A percentile compares a stretch with the other conserved stretches of the same genome.
These are phyloP conservation scores for Exobasidium cylindrosporum DNA, from an alignment of 1,284 basidiomycete genomes.

Conservation along the genomic window DNA sequence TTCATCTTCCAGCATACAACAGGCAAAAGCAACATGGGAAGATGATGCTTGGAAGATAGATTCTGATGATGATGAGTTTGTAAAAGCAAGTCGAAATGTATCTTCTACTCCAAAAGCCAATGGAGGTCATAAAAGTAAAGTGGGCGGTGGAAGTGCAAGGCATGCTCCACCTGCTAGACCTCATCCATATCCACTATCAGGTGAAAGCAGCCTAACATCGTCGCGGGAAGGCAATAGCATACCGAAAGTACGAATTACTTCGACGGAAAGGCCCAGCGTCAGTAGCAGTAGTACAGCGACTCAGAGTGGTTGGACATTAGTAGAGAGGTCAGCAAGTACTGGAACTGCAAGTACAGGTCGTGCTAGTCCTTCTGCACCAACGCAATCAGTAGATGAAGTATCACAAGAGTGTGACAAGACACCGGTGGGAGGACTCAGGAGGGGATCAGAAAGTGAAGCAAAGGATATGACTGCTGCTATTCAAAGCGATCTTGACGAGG, in stretches of 20 bases:
- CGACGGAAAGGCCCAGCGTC: neutral
- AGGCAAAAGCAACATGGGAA: conserved; percentile 27
- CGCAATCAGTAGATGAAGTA: neutral
- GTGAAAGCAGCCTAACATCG: neutral
- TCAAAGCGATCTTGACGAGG: conserved; percentile 5
- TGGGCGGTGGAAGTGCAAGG: conserved; percentile 16
- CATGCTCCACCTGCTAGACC: conserved; percentile 20
- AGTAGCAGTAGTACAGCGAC: neutral
- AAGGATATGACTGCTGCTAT: conserved; percentile 2
- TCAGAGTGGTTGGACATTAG: conserved; percentile 8
- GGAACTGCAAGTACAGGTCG: neutral
- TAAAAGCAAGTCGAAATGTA: conserved; percentile 31
- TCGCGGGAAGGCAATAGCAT: neutral
- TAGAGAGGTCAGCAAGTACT: neutral
- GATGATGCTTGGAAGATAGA: conserved; percentile 52
- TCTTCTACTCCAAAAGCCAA: neutral
- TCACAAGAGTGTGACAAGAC: no score
- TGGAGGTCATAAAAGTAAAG: neutral
- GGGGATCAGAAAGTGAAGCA: conserved; percentile 1
- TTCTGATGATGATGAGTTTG: conserved; percentile 54
- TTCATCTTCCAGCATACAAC: neutral
- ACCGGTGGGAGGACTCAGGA: neutral
- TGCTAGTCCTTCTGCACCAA: neutral
- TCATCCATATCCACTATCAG: conserved; percentile 13
- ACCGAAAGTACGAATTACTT: neutral